Evolutionary conservation across 805 yeast species (phyloP).

Genomic region (Wickerhamomyces sydowiorum): DNA sequence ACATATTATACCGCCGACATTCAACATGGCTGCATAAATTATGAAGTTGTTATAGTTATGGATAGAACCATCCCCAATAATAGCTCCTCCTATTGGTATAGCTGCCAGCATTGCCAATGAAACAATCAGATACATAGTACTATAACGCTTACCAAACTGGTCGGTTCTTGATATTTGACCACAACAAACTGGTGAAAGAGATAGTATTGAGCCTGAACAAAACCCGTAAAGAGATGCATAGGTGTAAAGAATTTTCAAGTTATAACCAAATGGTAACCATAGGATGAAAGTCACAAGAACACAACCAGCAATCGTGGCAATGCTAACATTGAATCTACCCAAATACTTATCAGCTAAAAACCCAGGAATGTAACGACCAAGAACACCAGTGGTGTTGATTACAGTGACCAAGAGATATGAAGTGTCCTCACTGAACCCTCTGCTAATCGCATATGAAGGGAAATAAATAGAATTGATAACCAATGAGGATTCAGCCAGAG

Average conservation of each 20-base stretch:
- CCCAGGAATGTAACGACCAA: constrained; percentile 36
- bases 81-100: constrained; percentile 40
- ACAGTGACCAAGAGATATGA: constrained; percentile 40
- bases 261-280: constrained; percentile 35
- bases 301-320: constrained; percentile 26
- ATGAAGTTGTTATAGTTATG: constrained; percentile 34
- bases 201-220: constrained; percentile 43
- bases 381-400: constrained; percentile 35
- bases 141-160: constrained; percentile 45
- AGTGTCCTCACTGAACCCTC: constrained; percentile 31
- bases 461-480: constrained; percentile 41
- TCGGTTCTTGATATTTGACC: constrained; percentile 49
- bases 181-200: constrained; percentile 22
- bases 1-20: constrained; percentile 27
- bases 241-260: constrained; percentile 28
- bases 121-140: constrained; percentile 48
- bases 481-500: constrained; percentile 41
- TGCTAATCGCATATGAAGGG: constrained; percentile 36
- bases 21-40: constrained; percentile 33
- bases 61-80: constrained; percentile 27
- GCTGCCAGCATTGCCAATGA: constrained; percentile 41
- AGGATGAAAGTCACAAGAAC: constrained; percentile 28
- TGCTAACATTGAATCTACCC: constrained; percentile 47
- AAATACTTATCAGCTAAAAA: constrained; percentile 32
- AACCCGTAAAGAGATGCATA: constrained; percentile 45